Evolutionary conservation across 495 filamentous ascomycete genomes (phyloP), one percentile per base, ranked within the genome.

Genomic region (Trichoderma gamsii): DNA sequence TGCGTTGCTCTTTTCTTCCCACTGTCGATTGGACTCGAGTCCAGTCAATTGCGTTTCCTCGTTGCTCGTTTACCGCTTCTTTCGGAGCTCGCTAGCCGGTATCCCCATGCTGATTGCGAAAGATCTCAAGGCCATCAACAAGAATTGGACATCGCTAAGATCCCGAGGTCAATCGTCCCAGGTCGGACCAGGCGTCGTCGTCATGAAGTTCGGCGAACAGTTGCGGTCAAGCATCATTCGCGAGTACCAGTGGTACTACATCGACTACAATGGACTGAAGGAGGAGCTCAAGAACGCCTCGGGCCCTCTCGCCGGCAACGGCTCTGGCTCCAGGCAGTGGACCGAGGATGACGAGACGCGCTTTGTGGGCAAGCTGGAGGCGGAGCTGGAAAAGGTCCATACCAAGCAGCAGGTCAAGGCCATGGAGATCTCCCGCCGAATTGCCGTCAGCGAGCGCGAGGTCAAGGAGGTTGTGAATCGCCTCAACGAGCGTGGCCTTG

Each of bases 171-270:
- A 73, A 21, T 68, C 71, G 65, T 68, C 70, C 65, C 74, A 75
- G 75, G 70, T 76, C 65, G 66, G 72, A 44, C 79, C 78, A n/a
- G 76, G 81, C 66, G 69, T 79, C 66, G 71, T 85, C 79, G 71
- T 85, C 79, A 81, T 79, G 81, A 98, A 96, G 83, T 99, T 99
- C 85, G 95, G 95, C 75, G 90, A 96, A 76, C 92, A 98, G 82
- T 87, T 99, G 70, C 90, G 90, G 51, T 92, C 91, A 68, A 97
- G 93, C 71, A 86, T 96, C 73, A 92, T 98, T 79, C 90, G 89
- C 81, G 95, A 97, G 77, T 99, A 93, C 81, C 88, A 91, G 77
- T 96, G 92, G 85, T 90, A 96, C 83, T 99, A 98, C 81, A 97
- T 99, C 78, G 88, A 89, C 77, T 99, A 99, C 78, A 92, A 98